These are phyloP conservation scores for Cryptosporidium tyzzeri DNA, from an alignment of 169 alveolate genomes.

Conservation along the genomic window DNA sequence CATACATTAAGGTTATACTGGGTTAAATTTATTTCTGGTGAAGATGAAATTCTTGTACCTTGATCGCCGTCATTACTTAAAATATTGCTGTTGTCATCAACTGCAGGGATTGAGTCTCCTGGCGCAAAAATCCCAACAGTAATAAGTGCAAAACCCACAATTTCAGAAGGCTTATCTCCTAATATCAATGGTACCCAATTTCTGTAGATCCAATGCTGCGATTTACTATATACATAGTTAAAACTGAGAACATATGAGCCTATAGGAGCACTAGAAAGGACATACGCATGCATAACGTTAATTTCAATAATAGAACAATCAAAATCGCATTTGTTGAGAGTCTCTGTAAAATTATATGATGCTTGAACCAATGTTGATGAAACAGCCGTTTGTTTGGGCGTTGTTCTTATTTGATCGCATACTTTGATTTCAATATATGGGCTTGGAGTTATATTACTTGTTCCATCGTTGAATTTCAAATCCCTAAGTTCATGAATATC, in stretches of 20 bases:
- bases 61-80: constrained; percentile 43
- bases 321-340: constrained; percentile 83
- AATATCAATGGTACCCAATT: constrained; percentile 84
- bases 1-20: constrained; percentile 77
- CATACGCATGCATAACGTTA: constrained; percentile 84
- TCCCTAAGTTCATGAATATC: constrained; percentile 88
- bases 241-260: constrained; percentile 87
- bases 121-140: constrained; percentile 89
- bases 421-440: constrained; percentile 82
- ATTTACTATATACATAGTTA: constrained; percentile 84
- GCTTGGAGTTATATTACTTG: constrained; percentile 84
- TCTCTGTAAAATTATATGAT: constrained; percentile 84
- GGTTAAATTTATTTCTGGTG: constrained; percentile 68
- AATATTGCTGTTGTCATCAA: constrained; percentile 82
- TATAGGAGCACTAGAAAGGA: constrained; percentile 84
- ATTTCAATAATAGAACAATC: constrained; percentile 84
- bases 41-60: constrained; percentile 45
- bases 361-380: constrained; percentile 85
- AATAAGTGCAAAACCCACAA: constrained; percentile 82
- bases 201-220: constrained; percentile 87
- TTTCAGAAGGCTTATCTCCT: constrained; percentile 79
- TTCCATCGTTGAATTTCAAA: constrained; percentile 85
- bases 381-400: constrained; percentile 83
- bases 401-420: constrained; percentile 78
- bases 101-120: constrained; percentile 87